These are phyloP conservation scores for Ophiocordyceps camponoti-saundersi DNA, from an alignment of 2,329 filamentous ascomycete species.

Conservation along the genomic window DNA sequence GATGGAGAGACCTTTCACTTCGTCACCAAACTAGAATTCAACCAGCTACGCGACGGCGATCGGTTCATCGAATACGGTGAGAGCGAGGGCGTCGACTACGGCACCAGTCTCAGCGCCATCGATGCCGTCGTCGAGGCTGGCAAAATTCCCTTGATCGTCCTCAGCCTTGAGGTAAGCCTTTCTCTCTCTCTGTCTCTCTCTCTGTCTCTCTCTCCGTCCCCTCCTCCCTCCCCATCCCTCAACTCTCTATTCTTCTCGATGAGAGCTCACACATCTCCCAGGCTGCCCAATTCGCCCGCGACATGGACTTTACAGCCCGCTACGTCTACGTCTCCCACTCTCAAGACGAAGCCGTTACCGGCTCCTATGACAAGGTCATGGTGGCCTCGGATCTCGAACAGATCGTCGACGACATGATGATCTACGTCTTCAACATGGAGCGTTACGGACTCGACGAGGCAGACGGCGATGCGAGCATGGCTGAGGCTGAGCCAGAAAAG, in stretches of 20 bases:
- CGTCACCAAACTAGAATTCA: slow-evolving; percentile 37
- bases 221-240: neutral
- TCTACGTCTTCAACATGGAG: slow-evolving; percentile 11
- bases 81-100: slow-evolving; percentile 32
- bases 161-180: slow-evolving; percentile 31
- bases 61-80: slow-evolving; percentile 39
- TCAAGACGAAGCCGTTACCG: slow-evolving; percentile 6
- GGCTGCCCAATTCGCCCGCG: slow-evolving; percentile 39
- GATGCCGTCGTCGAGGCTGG: slow-evolving; percentile 33
- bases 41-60: slow-evolving; percentile 41
- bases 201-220: neutral
- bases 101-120: slow-evolving; percentile 35
- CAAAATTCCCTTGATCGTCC: slow-evolving; percentile 41
- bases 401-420: slow-evolving; percentile 8
- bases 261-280: slow-evolving; percentile 8
- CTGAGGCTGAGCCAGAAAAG: slow-evolving; percentile 3
- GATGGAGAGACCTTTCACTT: slow-evolving; percentile 36
- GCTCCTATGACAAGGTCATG: slow-evolving; percentile 12
- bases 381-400: slow-evolving; percentile 10
- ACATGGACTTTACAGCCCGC: slow-evolving; percentile 37
- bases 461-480: slow-evolving; percentile 5
- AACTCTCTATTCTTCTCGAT: neutral
- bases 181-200: neutral
- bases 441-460: neutral
- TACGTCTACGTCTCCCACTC: slow-evolving; percentile 35